Base-by-base conservation (phyloP, 805 yeast species). In the Hanseniaspora pseudoguilliermondii region DNA sequence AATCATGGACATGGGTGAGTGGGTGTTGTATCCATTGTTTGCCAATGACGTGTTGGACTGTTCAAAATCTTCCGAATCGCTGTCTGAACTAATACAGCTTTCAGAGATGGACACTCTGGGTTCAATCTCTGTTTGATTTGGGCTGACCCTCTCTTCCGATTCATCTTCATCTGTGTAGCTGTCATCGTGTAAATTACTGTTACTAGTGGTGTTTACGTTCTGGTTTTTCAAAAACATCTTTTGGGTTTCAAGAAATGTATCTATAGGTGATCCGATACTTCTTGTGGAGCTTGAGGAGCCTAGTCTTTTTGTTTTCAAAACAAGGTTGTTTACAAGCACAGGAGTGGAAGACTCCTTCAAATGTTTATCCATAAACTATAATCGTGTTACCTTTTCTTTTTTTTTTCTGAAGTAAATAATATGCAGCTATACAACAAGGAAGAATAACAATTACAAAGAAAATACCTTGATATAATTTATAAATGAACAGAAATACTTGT, bases 21-120 rank as follows among this genome's bases (percentile, higher is more conserved):
- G 29, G 6, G 21, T 25, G 23, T 32, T 27, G 39, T 32, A 5
- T 8, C 23, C 21, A 40, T 35, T 27, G 27, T 18, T 27, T 11
- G 20, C 49, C 10, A 49, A 23, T 5, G 39, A 36, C 7, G 35
- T 21, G 13, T 36, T 40, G 25, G 46, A n/a, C 2, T 46, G 35
- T 1, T 46, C 42, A 3, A 38, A 34, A 16, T 34, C 34, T 15
- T 46, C 56, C 1, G 56, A 53, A 15, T 53, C 56, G n/a, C 49
- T 43, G 11, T 53, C 56, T 9, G 56, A 32, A 2, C 38, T 44
- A 23, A 53, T 53, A 25, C 56, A 53, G 23, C 56, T 53, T 20
- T 46, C 56, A 1, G 50, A 53, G 2, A 53, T 53, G 7, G 55
- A 51, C 7, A 51, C 32, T 51, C 49, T 43, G 2, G 49, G 40